Evolutionary conservation across 2,329 filamentous ascomycete genomes (phyloP).

Genomic region (Colletotrichum sp.): DNA sequence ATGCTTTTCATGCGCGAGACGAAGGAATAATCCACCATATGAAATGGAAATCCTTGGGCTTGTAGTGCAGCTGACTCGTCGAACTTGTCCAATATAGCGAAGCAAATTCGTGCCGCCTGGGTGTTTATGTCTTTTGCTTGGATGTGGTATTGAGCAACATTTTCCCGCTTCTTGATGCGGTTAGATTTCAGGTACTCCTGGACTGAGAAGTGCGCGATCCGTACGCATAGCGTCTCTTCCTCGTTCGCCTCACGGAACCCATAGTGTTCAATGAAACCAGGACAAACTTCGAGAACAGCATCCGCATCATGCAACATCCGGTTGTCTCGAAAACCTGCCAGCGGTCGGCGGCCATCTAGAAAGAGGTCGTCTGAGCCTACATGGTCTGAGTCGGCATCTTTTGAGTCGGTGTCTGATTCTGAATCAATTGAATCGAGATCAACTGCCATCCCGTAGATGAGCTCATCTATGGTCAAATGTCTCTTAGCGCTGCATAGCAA

Average conservation of each 20-base stretch:
- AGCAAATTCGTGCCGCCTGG: neutral
- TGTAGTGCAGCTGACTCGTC: neutral
- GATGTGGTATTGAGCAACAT: neutral
- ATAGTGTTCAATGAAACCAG: neutral
- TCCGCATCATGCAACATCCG: neutral
- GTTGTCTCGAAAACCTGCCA: neutral
- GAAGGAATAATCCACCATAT: no score
- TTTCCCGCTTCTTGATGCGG: neutral
- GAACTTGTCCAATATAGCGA: neutral
- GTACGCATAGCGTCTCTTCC: accelerated
- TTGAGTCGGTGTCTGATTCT: accelerated
- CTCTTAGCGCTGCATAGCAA: neutral
- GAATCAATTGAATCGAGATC: neutral
- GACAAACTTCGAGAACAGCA: neutral
- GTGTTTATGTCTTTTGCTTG: no score
- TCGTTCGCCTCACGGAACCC: accelerated
- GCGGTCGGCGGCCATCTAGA: accelerated
- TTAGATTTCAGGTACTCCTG: neutral
- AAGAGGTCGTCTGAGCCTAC: accelerated
- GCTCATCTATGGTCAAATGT: neutral
- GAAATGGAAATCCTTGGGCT: no score
- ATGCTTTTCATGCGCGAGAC: no score
- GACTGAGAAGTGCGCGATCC: neutral
- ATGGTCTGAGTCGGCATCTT: accelerated
- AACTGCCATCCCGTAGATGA: neutral